Evolutionary conservation across 352 stramenopile genomes (phyloP), one percentile per base, ranked within the genome.

Genomic region (Aphanomyces astaci): DNA sequence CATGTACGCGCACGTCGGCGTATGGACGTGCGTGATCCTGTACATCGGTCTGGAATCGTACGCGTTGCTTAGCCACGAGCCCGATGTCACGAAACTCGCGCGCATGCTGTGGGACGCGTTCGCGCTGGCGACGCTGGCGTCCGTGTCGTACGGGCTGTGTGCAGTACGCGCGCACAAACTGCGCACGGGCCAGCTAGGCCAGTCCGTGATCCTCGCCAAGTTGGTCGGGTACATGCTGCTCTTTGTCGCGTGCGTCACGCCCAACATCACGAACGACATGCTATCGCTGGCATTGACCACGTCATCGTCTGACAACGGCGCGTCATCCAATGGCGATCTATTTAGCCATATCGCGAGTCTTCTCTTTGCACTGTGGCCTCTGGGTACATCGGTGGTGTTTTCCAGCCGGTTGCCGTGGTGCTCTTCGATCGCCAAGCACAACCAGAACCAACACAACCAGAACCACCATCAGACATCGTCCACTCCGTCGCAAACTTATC

Each of bases 41-140:
- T 94, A 88, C 66, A 91, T 77, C 75, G 73, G 88, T 0, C 72
- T 94, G 2, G 78, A 90, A 56, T 70, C 92, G 10, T 91, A 90
- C 62, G 78, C 81, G 22, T 76, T 74, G 30, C 89, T 90, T 30
- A 86, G 87, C 59, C 43, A 78, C 28, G 78, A 73, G 25, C 66
- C 66, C 9, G 30, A 64, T 11, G 81, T 84, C 54, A 67, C 78
- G 31, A 63, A 82, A 36, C 74, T 80, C 2, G 86, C 80, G 10
- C 83, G 82, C 66, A 76, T 92, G 39, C 75, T 92, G 63, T 94
- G 86, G 86, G 89, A 90, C 56, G 62, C 77, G 40, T 76, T 91
- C 66, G 84, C 81, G 0, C 59, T 79, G 1, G 33, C 76, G 2
- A 88, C 79, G 30, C 87, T 88, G 25, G n/a, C 86, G 10, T 69